phyloP scores from a whole-genome alignment of 169 alveolate genomes.

The Eimeria necatrix region DNA sequence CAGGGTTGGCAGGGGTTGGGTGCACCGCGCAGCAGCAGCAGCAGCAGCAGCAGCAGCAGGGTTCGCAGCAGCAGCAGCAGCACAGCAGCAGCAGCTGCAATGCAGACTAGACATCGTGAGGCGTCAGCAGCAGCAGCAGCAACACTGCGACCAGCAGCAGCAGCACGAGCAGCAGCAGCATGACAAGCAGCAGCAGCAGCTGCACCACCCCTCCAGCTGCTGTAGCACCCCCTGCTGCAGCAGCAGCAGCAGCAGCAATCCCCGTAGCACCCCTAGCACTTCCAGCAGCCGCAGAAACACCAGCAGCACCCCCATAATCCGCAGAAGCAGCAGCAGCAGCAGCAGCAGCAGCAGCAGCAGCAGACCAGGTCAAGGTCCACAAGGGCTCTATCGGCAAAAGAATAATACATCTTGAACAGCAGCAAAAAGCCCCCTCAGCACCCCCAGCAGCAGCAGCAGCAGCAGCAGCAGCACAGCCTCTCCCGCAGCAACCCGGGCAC shows the following conservation, averaged over 20 bases:
- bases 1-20: not conserved
- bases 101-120: too few species aligned
- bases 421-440: too few species aligned
- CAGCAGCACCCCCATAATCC: slow-evolving; percentile 5
- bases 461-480: not conserved
- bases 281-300: too few species aligned
- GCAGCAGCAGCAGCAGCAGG: slow-evolving; percentile 14
- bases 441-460: slow-evolving; percentile 12
- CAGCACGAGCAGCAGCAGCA: not conserved
- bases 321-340: too few species aligned
- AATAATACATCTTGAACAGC: too few species aligned
- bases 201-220: not conserved
- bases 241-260: too few species aligned
- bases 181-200: slow-evolving; percentile 13
- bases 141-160: not conserved
- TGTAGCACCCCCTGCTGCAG: too few species aligned
- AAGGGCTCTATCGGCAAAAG: not conserved
- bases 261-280: too few species aligned
- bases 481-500: not conserved
- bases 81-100: too few species aligned
- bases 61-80: slow-evolving; percentile 33
- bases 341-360: not conserved
- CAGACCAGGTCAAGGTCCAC: too few species aligned
- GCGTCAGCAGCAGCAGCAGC: not conserved
- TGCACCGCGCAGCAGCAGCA: not conserved